Conservation (phyloP, 2,329 filamentous ascomycete species). For the Neofusicoccum ribis region DNA sequence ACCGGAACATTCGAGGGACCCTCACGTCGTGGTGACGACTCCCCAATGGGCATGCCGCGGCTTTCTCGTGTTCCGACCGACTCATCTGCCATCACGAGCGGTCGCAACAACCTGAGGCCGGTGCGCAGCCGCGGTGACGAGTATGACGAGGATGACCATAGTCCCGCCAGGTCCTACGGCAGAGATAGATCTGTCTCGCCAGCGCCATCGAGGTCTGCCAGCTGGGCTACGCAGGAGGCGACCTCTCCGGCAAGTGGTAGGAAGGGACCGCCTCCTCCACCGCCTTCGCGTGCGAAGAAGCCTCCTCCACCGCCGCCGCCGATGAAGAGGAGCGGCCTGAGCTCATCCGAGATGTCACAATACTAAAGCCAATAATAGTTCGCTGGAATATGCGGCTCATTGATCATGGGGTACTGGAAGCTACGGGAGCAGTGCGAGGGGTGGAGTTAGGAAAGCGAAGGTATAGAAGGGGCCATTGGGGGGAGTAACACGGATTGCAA, state of each 20-base stretch:
- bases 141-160: constrained; percentile 32
- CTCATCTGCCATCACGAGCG: constrained; percentile 49
- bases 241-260: constrained; percentile 27
- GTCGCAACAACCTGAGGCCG: constrained; percentile 49
- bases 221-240: constrained; percentile 36
- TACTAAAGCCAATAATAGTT: background rate
- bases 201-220: constrained; percentile 53
- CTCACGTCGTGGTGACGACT: constrained; percentile 54
- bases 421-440: background rate
- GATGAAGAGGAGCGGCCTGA: constrained; percentile 59
- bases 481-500: background rate
- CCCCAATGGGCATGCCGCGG: constrained; percentile 47
- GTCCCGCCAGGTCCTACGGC: constrained; percentile 27
- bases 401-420: background rate
- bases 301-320: constrained; percentile 65
- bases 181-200: constrained; percentile 55
- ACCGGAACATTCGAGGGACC: constrained; percentile 62
- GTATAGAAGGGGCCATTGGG: background rate
- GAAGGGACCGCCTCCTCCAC: constrained; percentile 60
- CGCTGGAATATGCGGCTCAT: background rate
- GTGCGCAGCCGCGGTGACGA: constrained; percentile 37
- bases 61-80: constrained; percentile 58
- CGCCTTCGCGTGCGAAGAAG: constrained; percentile 64
- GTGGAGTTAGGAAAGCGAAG: background rate
- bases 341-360: constrained; percentile 23